phyloP scores from a whole-genome alignment of 2,329 filamentous ascomycete species.

The Pezicula radicicola region DNA sequence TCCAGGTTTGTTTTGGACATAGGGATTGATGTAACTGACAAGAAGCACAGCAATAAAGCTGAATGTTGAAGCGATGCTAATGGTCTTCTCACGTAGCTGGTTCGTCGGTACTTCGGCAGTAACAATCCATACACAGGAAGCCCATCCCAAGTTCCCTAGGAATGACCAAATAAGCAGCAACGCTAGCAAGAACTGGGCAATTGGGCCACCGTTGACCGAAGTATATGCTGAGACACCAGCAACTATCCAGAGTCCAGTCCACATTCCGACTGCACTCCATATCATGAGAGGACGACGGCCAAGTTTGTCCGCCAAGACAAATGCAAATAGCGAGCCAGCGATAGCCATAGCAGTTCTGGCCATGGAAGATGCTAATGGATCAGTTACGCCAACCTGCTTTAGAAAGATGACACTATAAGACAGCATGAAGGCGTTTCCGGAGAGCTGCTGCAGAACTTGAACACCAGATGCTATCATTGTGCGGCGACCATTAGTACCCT shows the following conservation, averaged over 20 bases:
- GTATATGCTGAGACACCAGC: neutral
- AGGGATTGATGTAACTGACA: constrained; percentile 33
- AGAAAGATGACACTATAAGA: constrained; percentile 10
- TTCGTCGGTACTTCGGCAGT: constrained; percentile 16
- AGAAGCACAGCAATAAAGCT: constrained; percentile 15
- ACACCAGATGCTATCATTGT: constrained; percentile 6
- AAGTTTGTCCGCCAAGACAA: neutral
- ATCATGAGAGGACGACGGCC: neutral
- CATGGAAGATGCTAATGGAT: neutral
- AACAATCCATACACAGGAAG: constrained; percentile 17
- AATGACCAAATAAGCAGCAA: constrained; percentile 2
- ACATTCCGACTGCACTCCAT: neutral
- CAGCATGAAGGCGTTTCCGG: constrained; percentile 14
- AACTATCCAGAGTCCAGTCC: neutral
- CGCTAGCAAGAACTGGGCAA: neutral
- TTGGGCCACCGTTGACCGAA: neutral
- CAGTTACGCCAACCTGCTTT: neutral
- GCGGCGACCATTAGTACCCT: constrained; percentile 4
- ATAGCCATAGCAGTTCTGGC: neutral
- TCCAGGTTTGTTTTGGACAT: constrained; percentile 23
- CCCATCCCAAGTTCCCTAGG: constrained; percentile 11
- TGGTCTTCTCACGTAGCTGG: constrained; percentile 9
- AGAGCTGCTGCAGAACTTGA: constrained; percentile 15
- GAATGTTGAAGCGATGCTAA: constrained; percentile 8
- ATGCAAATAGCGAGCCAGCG: neutral